Percentiles rank a stretch among this genome's conserved stretches.
Evolutionary conservation across 306 rosid genomes (phyloP).

Genomic region (Canavalia gladiata): DNA sequence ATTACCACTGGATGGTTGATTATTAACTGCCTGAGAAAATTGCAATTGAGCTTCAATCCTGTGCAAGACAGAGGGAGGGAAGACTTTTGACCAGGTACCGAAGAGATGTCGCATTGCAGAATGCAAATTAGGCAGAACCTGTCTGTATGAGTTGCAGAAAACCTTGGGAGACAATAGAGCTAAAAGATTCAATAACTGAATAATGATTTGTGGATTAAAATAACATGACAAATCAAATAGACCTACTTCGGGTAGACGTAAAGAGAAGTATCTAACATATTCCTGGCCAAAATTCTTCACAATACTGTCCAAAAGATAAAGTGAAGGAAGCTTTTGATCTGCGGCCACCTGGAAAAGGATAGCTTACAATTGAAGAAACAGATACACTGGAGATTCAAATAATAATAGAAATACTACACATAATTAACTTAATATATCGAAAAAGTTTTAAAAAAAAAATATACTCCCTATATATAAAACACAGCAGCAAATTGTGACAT

Average conservation of each 20-base stretch:
- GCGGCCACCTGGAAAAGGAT: constrained; percentile 78
- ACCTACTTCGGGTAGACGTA: constrained; percentile 84
- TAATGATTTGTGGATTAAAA: constrained; percentile 7
- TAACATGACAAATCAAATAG: constrained; percentile 18
- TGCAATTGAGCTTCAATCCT: constrained; percentile 86
- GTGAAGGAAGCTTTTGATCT: constrained; percentile 93
- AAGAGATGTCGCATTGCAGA: constrained; percentile 92
- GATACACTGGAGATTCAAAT: no score
- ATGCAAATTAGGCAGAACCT: constrained; percentile 73
- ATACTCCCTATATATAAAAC: no score
- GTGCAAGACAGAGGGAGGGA: constrained; percentile 71
- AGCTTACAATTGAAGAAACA: constrained; percentile 34
- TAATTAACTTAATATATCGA: no score
- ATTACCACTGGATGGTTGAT: constrained; percentile 64
- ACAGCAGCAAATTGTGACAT: no score
- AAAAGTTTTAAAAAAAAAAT: no score
- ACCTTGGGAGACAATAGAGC: constrained; percentile 60
- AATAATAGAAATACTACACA: no score
- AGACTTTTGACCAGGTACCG: constrained; percentile 89
- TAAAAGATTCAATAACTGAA: constrained; percentile 41
- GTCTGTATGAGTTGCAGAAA: constrained; percentile 88
- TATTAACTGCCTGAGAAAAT: constrained; percentile 67
- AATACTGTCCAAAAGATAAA: constrained; percentile 92
- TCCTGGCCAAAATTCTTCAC: constrained; percentile 93
- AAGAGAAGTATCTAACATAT: constrained; percentile 74